A percentile compares a stretch with the other conserved stretches of the same genome.
Conservation (phyloP, 2,329 filamentous ascomycete species). For the Colletotrichum noveboracense region DNA sequence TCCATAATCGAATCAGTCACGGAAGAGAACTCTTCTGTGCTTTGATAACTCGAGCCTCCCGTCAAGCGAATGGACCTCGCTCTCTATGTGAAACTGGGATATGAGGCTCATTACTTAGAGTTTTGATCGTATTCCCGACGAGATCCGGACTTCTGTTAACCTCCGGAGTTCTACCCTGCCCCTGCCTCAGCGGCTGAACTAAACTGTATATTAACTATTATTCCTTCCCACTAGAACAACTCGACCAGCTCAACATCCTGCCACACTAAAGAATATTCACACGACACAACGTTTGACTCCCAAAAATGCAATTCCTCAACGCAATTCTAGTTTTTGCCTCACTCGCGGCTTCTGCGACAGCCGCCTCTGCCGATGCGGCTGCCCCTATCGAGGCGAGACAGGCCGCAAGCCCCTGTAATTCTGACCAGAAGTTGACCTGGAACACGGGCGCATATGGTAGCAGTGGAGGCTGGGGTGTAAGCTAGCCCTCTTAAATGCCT, state of each 20-base stretch:
- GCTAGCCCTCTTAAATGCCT: neutral
- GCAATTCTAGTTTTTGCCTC: neutral
- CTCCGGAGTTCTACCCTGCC: no score
- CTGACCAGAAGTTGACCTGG: neutral
- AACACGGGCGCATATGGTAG: neutral
- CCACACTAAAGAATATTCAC: neutral
- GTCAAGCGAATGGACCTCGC: neutral
- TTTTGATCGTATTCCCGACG: neutral
- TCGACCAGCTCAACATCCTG: accelerated
- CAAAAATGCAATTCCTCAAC: neutral
- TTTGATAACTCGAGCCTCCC: neutral
- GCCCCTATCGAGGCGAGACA: neutral
- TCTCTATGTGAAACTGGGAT: neutral
- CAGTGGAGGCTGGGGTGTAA: neutral
- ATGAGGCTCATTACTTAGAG: neutral
- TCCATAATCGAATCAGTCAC: accelerated
- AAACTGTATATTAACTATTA: neutral
- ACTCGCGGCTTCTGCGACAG: neutral
- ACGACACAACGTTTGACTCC: accelerated
- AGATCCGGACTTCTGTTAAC: neutral
- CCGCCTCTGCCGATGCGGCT: neutral
- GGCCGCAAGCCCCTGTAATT: neutral
- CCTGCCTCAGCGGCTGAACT: no score
- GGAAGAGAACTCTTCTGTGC: accelerated
- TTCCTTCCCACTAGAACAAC: neutral